Percentiles rank a stretch among this genome's conserved stretches.
phyloP scores from a whole-genome alignment of 1,139 yeast genomes.

The Blastobotrys arbuscula region DNA sequence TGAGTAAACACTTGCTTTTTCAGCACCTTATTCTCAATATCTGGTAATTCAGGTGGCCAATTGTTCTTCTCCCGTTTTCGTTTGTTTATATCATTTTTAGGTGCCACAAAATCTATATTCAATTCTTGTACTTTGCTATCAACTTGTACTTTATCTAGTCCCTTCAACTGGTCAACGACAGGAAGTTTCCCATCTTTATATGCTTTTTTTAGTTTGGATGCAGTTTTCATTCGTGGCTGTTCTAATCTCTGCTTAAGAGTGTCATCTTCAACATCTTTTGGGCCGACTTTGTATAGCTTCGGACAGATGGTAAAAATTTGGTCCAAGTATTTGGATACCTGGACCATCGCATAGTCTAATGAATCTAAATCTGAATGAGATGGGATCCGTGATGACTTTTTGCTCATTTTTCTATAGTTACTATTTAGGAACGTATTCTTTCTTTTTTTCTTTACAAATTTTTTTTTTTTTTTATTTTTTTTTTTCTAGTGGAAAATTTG shows the following conservation, averaged over 20 bases:
- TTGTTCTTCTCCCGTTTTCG: neutral
- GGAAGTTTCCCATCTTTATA: constrained; percentile 44
- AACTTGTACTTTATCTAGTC: neutral
- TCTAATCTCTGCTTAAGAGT: constrained; percentile 34
- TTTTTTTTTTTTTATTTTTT: neutral
- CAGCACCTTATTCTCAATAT: constrained; percentile 53
- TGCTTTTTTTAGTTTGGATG: constrained; percentile 53
- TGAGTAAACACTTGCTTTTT: constrained; percentile 75
- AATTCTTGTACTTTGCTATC: neutral
- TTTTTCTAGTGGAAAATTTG: neutral
- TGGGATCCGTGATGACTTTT: constrained; percentile 3
- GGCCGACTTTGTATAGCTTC: constrained; percentile 36
- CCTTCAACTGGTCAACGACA: constrained; percentile 38
- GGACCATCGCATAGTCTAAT: constrained; percentile 46
- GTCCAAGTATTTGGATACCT: constrained; percentile 48
- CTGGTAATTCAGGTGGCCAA: constrained; percentile 66
- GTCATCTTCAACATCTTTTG: constrained; percentile 37
- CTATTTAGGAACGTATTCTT: too few relatives aligned
- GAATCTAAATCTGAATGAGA: constrained; percentile 32
- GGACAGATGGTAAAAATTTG: constrained; percentile 46
- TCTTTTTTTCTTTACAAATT: neutral
- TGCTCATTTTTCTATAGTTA: too few relatives aligned
- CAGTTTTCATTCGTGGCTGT: constrained; percentile 53
- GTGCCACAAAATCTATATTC: neutral
- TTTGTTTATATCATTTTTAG: neutral